These are phyloP conservation scores for Vitis hybrid DNA, from an alignment of 177 flowering plant species.

Conservation along the genomic window DNA sequence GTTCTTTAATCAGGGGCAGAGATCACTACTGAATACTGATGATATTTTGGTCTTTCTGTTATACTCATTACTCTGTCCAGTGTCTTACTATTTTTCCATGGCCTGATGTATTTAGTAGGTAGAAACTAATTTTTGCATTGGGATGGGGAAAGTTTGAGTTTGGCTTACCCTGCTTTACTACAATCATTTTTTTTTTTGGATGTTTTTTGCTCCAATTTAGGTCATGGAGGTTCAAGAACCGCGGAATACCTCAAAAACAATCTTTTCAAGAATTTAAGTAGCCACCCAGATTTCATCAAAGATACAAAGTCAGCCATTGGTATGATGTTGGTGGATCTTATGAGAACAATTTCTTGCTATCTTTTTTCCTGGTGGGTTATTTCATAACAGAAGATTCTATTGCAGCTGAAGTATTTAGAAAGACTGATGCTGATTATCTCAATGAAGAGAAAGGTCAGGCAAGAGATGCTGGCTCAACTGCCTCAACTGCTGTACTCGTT, in stretches of 20 bases:
- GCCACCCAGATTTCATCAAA: conserved; percentile 64
- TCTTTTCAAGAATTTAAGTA: conserved; percentile 69
- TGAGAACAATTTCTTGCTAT: neutral
- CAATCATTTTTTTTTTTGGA: neutral
- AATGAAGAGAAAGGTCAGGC: conserved; percentile 63
- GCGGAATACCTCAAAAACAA: conserved; percentile 77
- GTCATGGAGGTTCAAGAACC: conserved; percentile 83
- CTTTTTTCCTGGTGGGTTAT: neutral
- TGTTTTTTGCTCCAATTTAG: conserved; percentile 27
- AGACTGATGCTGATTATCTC: conserved; percentile 72
- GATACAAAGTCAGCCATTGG: conserved; percentile 80
- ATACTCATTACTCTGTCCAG: too few species aligned
- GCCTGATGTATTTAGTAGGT: neutral
- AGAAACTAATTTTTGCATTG: neutral
- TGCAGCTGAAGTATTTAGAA: conserved; percentile 73
- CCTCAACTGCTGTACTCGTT: conserved; percentile 71
- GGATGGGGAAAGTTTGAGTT: neutral
- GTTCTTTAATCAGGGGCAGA: neutral
- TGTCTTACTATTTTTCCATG: neutral
- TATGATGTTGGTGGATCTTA: conserved; percentile 29
- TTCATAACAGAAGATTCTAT: conserved; percentile 1
- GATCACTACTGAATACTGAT: neutral
- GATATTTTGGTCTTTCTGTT: neutral
- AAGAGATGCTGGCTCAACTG: conserved; percentile 88
- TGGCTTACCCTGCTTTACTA: neutral